Evolutionary conservation across 179 eudicot species (phyloP).

Genomic region (Silene coronaria): DNA sequence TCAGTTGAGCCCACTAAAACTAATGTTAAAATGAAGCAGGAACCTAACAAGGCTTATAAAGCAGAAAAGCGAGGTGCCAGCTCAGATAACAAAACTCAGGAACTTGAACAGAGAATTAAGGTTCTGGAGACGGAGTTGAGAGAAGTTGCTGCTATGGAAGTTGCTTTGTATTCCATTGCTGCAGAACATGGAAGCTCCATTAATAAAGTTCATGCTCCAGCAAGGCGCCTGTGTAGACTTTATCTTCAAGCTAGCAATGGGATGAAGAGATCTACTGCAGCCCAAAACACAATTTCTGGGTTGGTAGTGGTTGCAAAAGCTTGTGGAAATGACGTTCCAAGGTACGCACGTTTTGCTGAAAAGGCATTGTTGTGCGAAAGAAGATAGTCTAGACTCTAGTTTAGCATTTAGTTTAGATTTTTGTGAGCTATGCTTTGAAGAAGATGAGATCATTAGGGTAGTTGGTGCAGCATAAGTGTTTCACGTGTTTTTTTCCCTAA

Average conservation of each 20-base stretch:
- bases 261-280: constrained; percentile 57
- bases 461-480: no score
- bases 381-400: no score
- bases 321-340: constrained; percentile 96
- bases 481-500: no score
- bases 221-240: constrained; percentile 83
- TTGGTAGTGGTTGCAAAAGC: constrained; percentile 84
- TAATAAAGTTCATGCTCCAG: constrained; percentile 91
- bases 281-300: constrained; percentile 76
- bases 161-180: constrained; percentile 72
- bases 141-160: constrained; percentile 86
- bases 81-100: constrained; percentile 45
- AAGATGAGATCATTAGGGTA: background rate
- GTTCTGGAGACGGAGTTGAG: constrained; percentile 73
- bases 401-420: background rate
- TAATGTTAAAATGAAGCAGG: constrained; percentile 46
- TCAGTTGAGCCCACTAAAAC: constrained; percentile 41
- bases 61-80: constrained; percentile 36
- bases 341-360: constrained; percentile 38
- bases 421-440: background rate
- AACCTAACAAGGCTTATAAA: constrained; percentile 26
- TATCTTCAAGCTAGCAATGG: constrained; percentile 63
- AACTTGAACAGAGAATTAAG: constrained; percentile 56
- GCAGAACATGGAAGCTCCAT: constrained; percentile 94
- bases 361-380: background rate